phyloP scores from a whole-genome alignment of 2,329 filamentous ascomycete genomes.

The Pseudogymnoascus sp. region DNA sequence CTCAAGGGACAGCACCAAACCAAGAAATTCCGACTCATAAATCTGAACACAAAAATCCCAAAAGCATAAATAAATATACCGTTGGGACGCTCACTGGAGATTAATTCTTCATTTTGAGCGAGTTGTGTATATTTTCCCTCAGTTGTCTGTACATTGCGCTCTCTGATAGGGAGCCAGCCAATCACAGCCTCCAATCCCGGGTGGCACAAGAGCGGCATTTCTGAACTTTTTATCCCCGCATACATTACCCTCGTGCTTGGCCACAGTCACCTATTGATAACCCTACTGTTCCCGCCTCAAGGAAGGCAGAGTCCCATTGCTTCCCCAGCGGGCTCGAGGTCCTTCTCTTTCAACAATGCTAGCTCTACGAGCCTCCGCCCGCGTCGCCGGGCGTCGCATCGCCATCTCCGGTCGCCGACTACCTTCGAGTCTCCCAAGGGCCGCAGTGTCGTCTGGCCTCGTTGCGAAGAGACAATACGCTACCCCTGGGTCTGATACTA shows the following conservation, averaged over 20 bases:
- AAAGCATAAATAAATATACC: background rate
- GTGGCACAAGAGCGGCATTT: constrained; percentile 7
- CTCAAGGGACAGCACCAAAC: background rate
- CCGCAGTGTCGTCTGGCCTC: constrained; percentile 21
- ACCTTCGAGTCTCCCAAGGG: constrained; percentile 24
- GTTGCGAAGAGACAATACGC: constrained; percentile 24
- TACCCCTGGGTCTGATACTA: constrained; percentile 24
- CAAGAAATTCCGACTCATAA: background rate
- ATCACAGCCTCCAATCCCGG: background rate
- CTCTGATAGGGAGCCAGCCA: background rate
- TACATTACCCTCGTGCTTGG: constrained; percentile 1
- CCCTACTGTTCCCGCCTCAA: background rate
- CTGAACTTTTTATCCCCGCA: constrained; percentile 9
- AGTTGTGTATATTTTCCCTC: background rate
- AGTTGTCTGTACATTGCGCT: background rate
- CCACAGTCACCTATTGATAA: constrained; percentile 7
- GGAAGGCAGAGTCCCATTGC: constrained; percentile 8
- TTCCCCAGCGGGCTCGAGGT: background rate
- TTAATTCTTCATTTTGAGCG: background rate
- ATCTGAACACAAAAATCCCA: background rate
- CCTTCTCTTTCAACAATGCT: constrained; percentile 21
- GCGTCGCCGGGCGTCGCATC: constrained; percentile 25
- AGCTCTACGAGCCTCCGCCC: constrained; percentile 26
- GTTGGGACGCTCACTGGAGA: background rate
- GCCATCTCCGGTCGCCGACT: constrained; percentile 21